A percentile compares a stretch with the other conserved stretches of the same genome.
phyloP scores from a whole-genome alignment of 805 yeast species.

The Metschnikowia cubensis region DNA sequence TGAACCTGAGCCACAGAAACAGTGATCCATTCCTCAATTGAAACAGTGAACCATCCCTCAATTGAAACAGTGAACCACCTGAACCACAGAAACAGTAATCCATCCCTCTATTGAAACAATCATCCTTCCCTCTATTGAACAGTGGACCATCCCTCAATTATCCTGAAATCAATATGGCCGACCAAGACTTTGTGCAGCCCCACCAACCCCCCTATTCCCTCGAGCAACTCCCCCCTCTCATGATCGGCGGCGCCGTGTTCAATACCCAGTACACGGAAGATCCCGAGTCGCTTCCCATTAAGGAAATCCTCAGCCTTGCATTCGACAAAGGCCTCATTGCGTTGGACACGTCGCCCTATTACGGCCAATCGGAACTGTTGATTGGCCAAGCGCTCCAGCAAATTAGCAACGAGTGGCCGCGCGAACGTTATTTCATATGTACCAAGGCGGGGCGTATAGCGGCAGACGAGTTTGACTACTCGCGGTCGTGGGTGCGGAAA shows the following conservation, averaged over 20 bases:
- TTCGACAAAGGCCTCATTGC: constrained; percentile 69
- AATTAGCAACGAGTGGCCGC: constrained; percentile 32
- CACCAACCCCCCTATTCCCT: constrained; percentile 20
- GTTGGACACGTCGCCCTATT: constrained; percentile 89
- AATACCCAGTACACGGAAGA: constrained; percentile 73
- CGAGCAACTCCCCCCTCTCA: constrained; percentile 48
- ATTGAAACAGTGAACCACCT: too few relatives aligned
- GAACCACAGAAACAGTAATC: too few relatives aligned
- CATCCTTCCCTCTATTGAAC: too few relatives aligned
- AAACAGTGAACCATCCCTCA: too few relatives aligned
- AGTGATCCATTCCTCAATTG: too few relatives aligned
- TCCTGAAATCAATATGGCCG: constrained; percentile 2
- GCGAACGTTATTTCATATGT: constrained; percentile 66
- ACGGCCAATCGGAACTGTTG: constrained; percentile 80
- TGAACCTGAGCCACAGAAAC: too few relatives aligned
- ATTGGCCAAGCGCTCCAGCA: constrained; percentile 60
- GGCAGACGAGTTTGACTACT: constrained; percentile 70
- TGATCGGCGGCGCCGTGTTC: constrained; percentile 87
- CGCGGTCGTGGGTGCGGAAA: constrained; percentile 51
- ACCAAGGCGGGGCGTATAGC: constrained; percentile 83
- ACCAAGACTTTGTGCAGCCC: constrained; percentile 7
- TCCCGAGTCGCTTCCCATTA: constrained; percentile 58
- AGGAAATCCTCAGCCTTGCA: constrained; percentile 54
- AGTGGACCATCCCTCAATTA: too few relatives aligned
- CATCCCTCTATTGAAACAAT: too few relatives aligned